Percentiles rank a stretch among this genome's conserved stretches.
Evolutionary conservation across 164 flowering plant species (phyloP).

Genomic region (Houttuynia cordata): DNA sequence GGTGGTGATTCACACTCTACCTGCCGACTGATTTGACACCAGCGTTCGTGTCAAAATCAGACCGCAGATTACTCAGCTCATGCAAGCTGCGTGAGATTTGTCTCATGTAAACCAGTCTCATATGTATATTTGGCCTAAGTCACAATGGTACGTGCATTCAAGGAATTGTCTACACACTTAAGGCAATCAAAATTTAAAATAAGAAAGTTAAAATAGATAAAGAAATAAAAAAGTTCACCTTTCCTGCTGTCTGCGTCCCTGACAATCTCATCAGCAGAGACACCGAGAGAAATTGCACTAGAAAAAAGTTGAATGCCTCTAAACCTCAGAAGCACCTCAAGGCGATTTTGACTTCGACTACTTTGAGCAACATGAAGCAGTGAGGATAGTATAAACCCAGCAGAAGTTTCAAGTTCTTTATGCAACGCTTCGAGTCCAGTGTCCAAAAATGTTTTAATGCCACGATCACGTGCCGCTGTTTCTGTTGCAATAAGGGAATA

Average conservation of each 20-base stretch:
- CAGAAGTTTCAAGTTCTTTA: slow-evolving; percentile 56
- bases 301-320: slow-evolving; percentile 61
- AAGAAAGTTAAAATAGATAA: background rate
- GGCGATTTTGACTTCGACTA: slow-evolving; percentile 30
- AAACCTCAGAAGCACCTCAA: slow-evolving; percentile 56
- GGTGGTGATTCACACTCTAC: too few relatives aligned
- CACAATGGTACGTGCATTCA: too few relatives aligned
- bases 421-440: slow-evolving; percentile 38
- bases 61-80: too few relatives aligned
- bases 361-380: slow-evolving; percentile 47
- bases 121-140: too few relatives aligned
- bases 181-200: background rate
- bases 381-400: slow-evolving; percentile 46
- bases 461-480: slow-evolving; percentile 60
- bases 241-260: slow-evolving; percentile 12
- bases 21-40: too few relatives aligned
- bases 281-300: slow-evolving; percentile 47
- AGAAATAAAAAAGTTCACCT: slow-evolving; percentile 23
- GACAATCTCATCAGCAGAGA: slow-evolving; percentile 21
- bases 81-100: too few relatives aligned
- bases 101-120: too few relatives aligned
- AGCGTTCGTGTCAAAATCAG: too few relatives aligned
- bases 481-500: slow-evolving; percentile 79
- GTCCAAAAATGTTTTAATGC: slow-evolving; percentile 24
- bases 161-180: too few relatives aligned